Percentiles rank a stretch among this genome's conserved stretches.
These are phyloP conservation scores for Camellia oleifera DNA, from an alignment of 179 eudicot species.

Conservation along the genomic window DNA sequence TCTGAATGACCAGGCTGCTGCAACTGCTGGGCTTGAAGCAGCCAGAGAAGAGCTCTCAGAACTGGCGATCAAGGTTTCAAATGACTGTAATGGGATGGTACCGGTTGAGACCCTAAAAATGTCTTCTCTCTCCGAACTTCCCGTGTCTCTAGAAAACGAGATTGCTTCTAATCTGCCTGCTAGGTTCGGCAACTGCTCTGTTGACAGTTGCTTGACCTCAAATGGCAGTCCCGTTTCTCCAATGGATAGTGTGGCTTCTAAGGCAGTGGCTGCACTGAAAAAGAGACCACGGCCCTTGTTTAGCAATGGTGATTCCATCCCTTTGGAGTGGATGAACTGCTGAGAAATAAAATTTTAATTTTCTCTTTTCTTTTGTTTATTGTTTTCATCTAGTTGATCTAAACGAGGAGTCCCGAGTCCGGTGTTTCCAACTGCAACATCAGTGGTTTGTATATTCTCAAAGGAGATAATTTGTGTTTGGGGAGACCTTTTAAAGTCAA, in stretches of 20 bases:
- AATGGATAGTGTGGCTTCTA: conserved; percentile 27
- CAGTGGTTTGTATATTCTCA: conserved; percentile 17
- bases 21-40: conserved; percentile 56
- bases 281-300: conserved; percentile 52
- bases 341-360: background rate
- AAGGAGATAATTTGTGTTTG: conserved; percentile 15
- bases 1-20: conserved; percentile 45
- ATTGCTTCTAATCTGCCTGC: conserved; percentile 24
- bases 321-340: conserved; percentile 30
- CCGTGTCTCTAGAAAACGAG: conserved; percentile 26
- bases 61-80: conserved; percentile 55
- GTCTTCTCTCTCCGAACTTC: conserved; percentile 33
- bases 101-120: conserved; percentile 33
- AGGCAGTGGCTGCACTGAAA: conserved; percentile 32
- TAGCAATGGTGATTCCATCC: conserved; percentile 36
- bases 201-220: conserved; percentile 53
- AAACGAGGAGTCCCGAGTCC: background rate
- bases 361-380: background rate
- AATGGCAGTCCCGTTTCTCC: conserved; percentile 45
- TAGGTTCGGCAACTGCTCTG: conserved; percentile 46
- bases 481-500: background rate
- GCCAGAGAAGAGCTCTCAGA: conserved; percentile 68
- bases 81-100: conserved; percentile 32
- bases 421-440: conserved; percentile 13
- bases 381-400: background rate